Evolutionary conservation across 2,329 filamentous ascomycete species (phyloP).

Genomic region (Dothideomycetes sp.): DNA sequence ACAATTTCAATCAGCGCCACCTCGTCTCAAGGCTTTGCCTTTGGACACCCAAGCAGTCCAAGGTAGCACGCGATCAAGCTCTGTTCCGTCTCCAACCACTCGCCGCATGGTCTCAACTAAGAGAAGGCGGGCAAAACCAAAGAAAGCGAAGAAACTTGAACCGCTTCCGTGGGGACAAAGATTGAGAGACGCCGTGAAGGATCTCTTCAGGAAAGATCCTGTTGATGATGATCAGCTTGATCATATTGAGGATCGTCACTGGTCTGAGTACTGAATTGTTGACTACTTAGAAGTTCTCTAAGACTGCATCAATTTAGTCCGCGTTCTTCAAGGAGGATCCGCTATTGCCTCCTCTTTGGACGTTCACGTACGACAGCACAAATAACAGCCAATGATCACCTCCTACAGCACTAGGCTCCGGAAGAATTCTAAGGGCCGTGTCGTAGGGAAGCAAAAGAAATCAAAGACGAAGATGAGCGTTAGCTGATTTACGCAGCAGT

Average conservation of each 20-base stretch:
- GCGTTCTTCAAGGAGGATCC: background rate
- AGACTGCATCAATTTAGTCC: too few species aligned
- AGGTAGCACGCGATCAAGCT: slow-evolving; percentile 4
- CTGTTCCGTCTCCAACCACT: background rate
- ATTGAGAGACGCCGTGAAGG: slow-evolving; percentile 14
- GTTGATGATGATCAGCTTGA: slow-evolving; percentile 16
- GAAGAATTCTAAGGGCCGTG: too few species aligned
- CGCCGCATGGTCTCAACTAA: background rate
- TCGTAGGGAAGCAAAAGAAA: too few species aligned
- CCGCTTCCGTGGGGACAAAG: slow-evolving; percentile 11
- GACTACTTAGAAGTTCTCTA: too few species aligned
- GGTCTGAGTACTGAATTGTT: slow-evolving; percentile 17
- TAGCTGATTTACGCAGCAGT: too few species aligned
- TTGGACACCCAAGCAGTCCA: slow-evolving; percentile 6
- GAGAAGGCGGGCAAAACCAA: background rate
- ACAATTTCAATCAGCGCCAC: background rate
- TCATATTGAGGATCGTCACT: slow-evolving; percentile 17
- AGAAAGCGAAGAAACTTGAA: background rate
- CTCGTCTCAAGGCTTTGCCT: background rate
- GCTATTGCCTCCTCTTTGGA: too few species aligned
- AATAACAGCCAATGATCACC: too few species aligned
- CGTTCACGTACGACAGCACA: too few species aligned
- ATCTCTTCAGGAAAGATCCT: slow-evolving; percentile 16
- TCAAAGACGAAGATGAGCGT: too few species aligned
- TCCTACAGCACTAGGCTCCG: too few species aligned